Evolutionary conservation across 768 basidiomycete genomes (phyloP).

Genomic region (Termitomyces sp.): DNA sequence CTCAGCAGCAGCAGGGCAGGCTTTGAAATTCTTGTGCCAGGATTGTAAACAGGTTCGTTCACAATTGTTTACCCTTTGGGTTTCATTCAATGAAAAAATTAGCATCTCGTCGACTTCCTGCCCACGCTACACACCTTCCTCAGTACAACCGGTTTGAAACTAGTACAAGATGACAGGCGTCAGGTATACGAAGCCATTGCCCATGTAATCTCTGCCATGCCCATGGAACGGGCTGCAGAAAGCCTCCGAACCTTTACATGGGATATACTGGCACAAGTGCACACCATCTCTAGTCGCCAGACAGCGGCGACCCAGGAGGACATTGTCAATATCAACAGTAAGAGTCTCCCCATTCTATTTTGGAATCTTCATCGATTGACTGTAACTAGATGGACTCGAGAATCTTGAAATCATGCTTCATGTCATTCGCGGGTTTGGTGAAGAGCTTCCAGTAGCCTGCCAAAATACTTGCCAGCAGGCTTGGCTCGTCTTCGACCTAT

Average conservation of each 20-base stretch:
- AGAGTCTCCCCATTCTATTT: constrained; percentile 22
- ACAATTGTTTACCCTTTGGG: not conserved
- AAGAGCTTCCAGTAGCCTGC: constrained; percentile 79
- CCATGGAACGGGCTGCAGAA: constrained; percentile 81
- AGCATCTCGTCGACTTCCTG: constrained; percentile 91
- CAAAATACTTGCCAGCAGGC: constrained; percentile 74
- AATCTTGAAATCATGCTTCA: constrained; percentile 91
- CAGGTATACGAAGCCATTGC: constrained; percentile 97
- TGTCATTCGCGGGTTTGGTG: constrained; percentile 78
- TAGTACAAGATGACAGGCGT: constrained; percentile 82
- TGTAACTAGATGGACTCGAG: constrained; percentile 70
- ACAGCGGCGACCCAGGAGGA: constrained; percentile 66
- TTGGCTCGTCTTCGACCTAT: constrained; percentile 79
- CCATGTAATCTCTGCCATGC: constrained; percentile 92
- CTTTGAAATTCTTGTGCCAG: constrained; percentile 94
- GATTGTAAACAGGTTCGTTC: constrained; percentile 80
- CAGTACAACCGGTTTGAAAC: constrained; percentile 69
- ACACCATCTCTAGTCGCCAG: constrained; percentile 53
- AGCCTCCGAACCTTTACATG: constrained; percentile 84
- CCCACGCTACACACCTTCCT: constrained; percentile 91
- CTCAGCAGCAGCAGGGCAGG: constrained; percentile 90
- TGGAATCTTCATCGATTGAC: not conserved
- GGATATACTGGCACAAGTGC: constrained; percentile 79
- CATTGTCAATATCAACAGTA: constrained; percentile 64
- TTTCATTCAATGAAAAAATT: not conserved